Percentiles rank a stretch among this genome's conserved stretches.
phyloP scores from a whole-genome alignment of 2,329 filamentous ascomycete genomes.

The Claviceps monticola region DNA sequence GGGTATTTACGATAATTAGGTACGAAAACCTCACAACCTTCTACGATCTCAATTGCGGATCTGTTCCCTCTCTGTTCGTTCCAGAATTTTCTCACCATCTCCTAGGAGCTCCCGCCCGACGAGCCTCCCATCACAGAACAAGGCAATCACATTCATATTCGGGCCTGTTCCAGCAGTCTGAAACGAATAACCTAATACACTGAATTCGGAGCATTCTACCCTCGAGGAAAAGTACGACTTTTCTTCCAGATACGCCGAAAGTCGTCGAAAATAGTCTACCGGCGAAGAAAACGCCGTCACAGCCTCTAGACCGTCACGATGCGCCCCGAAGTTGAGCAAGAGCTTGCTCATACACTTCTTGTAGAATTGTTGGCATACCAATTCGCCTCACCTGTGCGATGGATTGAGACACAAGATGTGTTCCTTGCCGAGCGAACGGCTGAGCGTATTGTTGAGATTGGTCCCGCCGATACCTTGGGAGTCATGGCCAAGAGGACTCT shows the following conservation, averaged over 20 bases:
- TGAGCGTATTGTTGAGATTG: conserved; percentile 94
- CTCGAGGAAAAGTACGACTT: not conserved
- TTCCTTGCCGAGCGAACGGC: conserved; percentile 92
- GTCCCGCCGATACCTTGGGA: conserved; percentile 89
- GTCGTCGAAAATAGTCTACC: not conserved
- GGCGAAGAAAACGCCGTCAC: not conserved
- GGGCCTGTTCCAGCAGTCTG: not conserved
- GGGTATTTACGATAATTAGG: conserved; percentile 10
- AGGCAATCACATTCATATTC: not conserved
- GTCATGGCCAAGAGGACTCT: conserved; percentile 95
- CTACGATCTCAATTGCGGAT: conserved; percentile 2
- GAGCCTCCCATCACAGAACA: conserved; percentile 1
- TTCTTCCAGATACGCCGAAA: not conserved
- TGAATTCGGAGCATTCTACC: not conserved
- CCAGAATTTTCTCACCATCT: conserved; percentile 7
- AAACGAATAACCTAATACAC: not conserved
- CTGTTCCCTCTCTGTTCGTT: conserved; percentile 7
- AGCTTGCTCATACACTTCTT: conserved; percentile 94
- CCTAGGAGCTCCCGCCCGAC: conserved; percentile 9
- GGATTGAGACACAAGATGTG: conserved; percentile 99
- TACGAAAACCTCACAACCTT: conserved; percentile 14
- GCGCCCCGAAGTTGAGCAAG: conserved; percentile 98
- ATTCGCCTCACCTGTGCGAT: conserved; percentile 95
- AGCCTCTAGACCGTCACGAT: conserved; percentile 39
- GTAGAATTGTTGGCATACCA: conserved; percentile 98